Evolutionary conservation across 805 yeast genomes (phyloP), one percentile per base, ranked within the genome.

Genomic region (Pichia membranifaciens): DNA sequence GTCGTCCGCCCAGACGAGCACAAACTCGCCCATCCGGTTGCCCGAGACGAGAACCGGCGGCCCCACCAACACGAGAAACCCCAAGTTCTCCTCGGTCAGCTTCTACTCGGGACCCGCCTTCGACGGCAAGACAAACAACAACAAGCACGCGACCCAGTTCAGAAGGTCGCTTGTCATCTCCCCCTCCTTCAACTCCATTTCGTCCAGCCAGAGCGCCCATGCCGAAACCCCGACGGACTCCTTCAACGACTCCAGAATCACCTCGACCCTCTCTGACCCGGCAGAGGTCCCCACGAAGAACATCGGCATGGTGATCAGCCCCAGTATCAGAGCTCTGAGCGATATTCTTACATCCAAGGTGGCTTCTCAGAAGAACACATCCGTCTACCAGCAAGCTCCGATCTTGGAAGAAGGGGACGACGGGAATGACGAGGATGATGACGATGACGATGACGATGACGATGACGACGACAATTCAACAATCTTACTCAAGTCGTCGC

Each of bases 1-100:
- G 0, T 65, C 70, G 10, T 67, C 71, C 18, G 62, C 67, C 41
- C 70, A 66, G 51, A 67, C 71, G 3, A 64, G 68, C 46, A 60
- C 68, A 2, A 52, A 59, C 4, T 61, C 69, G 1, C 60, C 68
- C 25, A 32, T 13, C 47, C 47, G 17, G 37, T 32, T 21, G 40
- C 33, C 34, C 18, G 23, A 23, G 21, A 17, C 15, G 22, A 31
- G 29, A 28, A 17, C 8, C 33, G 17, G 3, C 48, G n/a, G 8
- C 13, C 1, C 1, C 16, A 3, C 3, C 17, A 28, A 43, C 18
- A 35, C 25, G 17, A 15, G 28, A 10, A 40, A 44, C 4, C 50
- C 58, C 12, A 56, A 57, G 31, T 43, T 59, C 18, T 43, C 54
- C 18, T 48, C 51, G 10, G 18, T 54, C 3, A 54, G 50, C 5